Conservation (phyloP, 176 grass and related monocot species). For the Cenchrus fungigraminus region DNA sequence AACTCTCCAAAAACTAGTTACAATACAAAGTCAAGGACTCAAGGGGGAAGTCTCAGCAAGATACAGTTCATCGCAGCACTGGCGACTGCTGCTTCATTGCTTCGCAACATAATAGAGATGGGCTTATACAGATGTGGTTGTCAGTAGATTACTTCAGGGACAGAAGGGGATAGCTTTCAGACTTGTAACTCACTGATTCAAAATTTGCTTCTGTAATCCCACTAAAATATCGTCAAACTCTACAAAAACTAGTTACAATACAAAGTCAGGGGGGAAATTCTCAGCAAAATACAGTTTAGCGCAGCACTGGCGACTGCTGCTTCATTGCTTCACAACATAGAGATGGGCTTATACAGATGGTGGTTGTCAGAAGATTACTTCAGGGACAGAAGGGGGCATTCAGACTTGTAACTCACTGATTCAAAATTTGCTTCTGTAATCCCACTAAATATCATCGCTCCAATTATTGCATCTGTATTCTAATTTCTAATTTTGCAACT, state of each 20-base stretch:
- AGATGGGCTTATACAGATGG: not conserved
- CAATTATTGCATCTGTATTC: slow-evolving; percentile 3
- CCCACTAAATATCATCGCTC: not conserved
- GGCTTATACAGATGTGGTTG: slow-evolving; percentile 1
- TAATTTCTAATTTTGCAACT: slow-evolving; percentile 9
- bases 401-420: not conserved
- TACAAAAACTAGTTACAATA: not conserved
- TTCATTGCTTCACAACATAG: not conserved
- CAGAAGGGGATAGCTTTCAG: not conserved
- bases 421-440: slow-evolving; percentile 37
- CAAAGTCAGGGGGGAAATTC: not conserved
- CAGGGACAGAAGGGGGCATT: not conserved
- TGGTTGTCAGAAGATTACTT: slow-evolving; percentile 2
- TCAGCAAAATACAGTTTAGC: not conserved
- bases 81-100: not conserved
- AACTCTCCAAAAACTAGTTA: not conserved
- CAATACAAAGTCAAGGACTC: not conserved
- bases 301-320: not conserved
- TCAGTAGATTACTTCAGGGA: slow-evolving; percentile 8
- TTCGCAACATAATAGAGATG: not conserved
- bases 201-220: slow-evolving; percentile 32
- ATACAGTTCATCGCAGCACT: not conserved
- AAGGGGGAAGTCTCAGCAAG: not conserved
- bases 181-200: slow-evolving; percentile 12
- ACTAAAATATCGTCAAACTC: not conserved